Conservation (phyloP, 2,329 filamentous ascomycete species). For the Microthyrium microscopicum region DNA sequence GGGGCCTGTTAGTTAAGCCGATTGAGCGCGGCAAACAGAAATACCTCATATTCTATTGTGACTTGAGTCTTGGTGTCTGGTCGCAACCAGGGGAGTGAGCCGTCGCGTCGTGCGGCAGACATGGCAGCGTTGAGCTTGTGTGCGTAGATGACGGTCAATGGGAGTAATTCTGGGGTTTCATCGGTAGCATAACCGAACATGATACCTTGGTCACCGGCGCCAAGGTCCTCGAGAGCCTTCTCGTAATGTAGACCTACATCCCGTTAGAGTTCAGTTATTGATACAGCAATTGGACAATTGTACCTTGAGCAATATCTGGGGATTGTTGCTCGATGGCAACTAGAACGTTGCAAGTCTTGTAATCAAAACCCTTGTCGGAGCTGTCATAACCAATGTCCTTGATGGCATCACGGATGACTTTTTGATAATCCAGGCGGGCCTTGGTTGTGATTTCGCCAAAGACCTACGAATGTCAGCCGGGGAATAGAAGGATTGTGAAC, state of each 20-base stretch:
- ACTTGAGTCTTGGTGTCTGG: constrained; percentile 99
- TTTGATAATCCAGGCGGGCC: constrained; percentile 92
- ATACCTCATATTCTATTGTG: constrained; percentile 95
- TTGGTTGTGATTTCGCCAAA: constrained; percentile 84
- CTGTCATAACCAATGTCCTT: constrained; percentile 98
- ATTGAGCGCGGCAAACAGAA: no score
- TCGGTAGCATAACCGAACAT: constrained; percentile 99
- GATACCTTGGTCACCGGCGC: constrained; percentile 99
- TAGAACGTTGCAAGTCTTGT: constrained; percentile 98
- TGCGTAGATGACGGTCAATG: constrained; percentile 80
- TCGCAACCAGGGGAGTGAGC: constrained; percentile 79
- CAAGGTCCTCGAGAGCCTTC: constrained; percentile 89
- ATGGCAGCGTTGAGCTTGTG: constrained; percentile 97
- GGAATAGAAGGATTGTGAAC: no score
- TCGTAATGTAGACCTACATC: constrained; percentile 98
- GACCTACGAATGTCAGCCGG: no score
- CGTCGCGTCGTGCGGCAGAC: constrained; percentile 74
- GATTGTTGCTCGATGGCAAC: constrained; percentile 99
- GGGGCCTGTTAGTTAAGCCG: no score
- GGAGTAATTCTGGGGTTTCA: constrained; percentile 94
- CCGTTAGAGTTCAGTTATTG: no score
- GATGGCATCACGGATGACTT: constrained; percentile 83
- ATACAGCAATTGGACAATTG: no score
- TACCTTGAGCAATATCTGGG: constrained; percentile 95
- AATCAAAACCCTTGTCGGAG: constrained; percentile 96